phyloP scores from a whole-genome alignment of 2,329 filamentous ascomycete genomes.

The Elsinoe australis region DNA sequence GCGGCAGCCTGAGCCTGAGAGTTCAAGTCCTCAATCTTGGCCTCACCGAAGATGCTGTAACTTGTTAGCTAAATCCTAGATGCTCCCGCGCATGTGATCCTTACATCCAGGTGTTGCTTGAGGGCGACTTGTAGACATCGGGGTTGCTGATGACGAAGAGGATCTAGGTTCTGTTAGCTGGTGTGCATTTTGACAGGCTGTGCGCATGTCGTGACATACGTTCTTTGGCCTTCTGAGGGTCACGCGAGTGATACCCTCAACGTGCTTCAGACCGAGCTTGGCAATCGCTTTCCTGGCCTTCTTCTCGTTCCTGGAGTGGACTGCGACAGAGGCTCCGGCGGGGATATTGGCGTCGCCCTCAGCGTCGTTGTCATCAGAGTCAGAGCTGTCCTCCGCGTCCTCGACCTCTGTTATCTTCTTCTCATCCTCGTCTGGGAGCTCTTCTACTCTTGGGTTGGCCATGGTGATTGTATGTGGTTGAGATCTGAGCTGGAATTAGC shows the following conservation, averaged over 20 bases:
- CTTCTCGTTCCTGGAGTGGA: constrained; percentile 99
- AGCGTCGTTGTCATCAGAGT: constrained; percentile 68
- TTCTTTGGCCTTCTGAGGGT: constrained; percentile 98
- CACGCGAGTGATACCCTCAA: constrained; percentile 95
- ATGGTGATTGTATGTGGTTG: constrained; percentile 57
- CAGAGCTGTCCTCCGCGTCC: constrained; percentile 62
- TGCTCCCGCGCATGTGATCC: constrained; percentile 32
- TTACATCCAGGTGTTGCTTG: constrained; percentile 99
- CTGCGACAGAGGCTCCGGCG: constrained; percentile 76
- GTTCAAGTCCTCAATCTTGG: constrained; percentile 99
- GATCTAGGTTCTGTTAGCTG: constrained; percentile 52
- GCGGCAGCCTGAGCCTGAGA: constrained; percentile 93
- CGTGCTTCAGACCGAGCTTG: constrained; percentile 94
- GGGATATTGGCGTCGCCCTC: constrained; percentile 59
- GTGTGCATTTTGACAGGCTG: background rate
- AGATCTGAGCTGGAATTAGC: too few relatives aligned
- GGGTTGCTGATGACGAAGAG: constrained; percentile 99
- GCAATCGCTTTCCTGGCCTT: constrained; percentile 99
- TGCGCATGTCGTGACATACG: constrained; percentile 53
- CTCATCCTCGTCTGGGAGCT: constrained; percentile 82
- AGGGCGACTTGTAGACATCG: constrained; percentile 98
- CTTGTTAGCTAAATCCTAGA: constrained; percentile 20
- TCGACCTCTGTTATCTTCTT: constrained; percentile 70
- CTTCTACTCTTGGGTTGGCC: constrained; percentile 97
- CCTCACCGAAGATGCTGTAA: constrained; percentile 92